These are phyloP conservation scores for Colletotrichum abscissum DNA, from an alignment of 2,329 filamentous ascomycete genomes.

Conservation along the genomic window DNA sequence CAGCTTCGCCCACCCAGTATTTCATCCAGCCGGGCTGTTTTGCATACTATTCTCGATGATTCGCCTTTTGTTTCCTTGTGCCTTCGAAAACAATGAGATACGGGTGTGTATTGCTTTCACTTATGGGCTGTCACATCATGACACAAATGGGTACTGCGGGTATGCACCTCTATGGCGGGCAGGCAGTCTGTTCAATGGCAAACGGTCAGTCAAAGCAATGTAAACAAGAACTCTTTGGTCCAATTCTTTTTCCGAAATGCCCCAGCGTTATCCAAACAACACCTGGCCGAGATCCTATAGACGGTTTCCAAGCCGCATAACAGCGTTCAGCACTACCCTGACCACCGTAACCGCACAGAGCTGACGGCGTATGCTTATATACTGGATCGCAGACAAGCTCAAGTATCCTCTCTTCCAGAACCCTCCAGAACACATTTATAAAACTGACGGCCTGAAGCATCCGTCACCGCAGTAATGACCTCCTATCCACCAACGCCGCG, in stretches of 20 bases:
- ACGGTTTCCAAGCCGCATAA: neutral
- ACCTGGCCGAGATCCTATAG: neutral
- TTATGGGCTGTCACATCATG: neutral
- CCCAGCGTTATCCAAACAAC: neutral
- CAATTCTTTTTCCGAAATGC: neutral
- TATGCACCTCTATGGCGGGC: neutral
- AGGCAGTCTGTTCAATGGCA: neutral
- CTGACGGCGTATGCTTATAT: neutral
- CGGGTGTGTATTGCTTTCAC: neutral
- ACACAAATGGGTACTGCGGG: neutral
- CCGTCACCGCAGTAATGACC: neutral
- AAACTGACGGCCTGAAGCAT: neutral
- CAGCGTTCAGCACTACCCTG: neutral
- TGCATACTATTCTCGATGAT: too few species aligned
- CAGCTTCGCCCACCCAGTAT: too few species aligned
- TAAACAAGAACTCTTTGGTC: neutral
- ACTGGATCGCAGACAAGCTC: neutral
- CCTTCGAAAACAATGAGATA: too few species aligned
- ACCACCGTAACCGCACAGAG: neutral
- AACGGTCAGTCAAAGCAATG: neutral
- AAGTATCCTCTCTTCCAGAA: neutral
- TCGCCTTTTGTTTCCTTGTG: too few species aligned
- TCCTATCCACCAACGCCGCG: neutral
- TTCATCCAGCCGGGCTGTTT: too few species aligned
- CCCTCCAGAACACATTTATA: neutral